Base-by-base conservation (phyloP, 768 basidiomycete genomes). In the Pisolithus microcarpus region DNA sequence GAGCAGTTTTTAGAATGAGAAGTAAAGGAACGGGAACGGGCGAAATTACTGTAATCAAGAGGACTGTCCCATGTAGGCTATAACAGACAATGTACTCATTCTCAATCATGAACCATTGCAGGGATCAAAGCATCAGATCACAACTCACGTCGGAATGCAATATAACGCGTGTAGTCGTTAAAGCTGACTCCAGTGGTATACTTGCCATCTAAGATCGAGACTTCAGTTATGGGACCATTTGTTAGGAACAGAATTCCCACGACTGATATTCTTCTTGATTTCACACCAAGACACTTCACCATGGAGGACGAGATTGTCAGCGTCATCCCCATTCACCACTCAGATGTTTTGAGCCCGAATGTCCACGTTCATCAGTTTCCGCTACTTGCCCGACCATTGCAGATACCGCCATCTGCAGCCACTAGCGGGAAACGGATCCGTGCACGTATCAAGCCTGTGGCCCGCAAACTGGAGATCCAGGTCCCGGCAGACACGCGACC, bases 281-380 rank as follows among this genome's bases (percentile, higher is more conserved):
- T 13, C 28, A 6, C 34, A 24, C 23, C 23, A 24, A 24, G 23
- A 24, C 26, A 26, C 34, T 34, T 15, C 34, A 23, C 61, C 15
- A 16, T 66, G 66, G 62, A 80, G 54, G 87, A 88, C 67, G 79
- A 82, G 58, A 66, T 88, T 50, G 74, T 90, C 52, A 72, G 72
- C 57, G 71, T 81, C 44, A 72, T 92, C 47, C 90, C 90, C 36
- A 77, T 92, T 48, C 84, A 83, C 58, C 81, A 77, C 56, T 84
- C 86, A 38, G 79, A 84, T 62, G 65, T 69, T 15, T 76, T 85
- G 19, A 63, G 70, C 31, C 78, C 84, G 2, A 76, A 82, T 60
- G 64, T 92, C 37, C 87, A 91, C 36, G 66, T 91, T 4, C 87
- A 91, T 58, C 90, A 92, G 57, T 91, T 82, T 58, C 90, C 91